Percentiles rank a stretch among this genome's conserved stretches.
Conservation (phyloP, 148 eudicot species). For the Dysphania ambrosioides region DNA sequence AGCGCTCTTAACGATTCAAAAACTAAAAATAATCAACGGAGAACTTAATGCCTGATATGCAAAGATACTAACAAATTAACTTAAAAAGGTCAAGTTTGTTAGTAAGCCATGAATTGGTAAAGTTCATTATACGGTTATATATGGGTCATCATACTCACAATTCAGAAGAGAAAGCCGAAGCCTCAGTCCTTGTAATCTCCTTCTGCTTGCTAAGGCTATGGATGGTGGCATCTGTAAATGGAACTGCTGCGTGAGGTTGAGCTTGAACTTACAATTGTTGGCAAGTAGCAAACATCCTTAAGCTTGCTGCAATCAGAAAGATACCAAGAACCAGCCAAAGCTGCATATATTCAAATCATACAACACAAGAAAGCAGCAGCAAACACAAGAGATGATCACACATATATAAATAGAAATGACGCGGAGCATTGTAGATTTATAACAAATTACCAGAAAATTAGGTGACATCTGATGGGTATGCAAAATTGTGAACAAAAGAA, state of each 20-base stretch:
- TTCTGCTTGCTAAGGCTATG: slow-evolving; percentile 41
- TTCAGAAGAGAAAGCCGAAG: slow-evolving; percentile 50
- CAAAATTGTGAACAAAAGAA: slow-evolving; percentile 43
- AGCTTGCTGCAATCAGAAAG: slow-evolving; percentile 38
- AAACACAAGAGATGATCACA: neutral
- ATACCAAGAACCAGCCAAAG: slow-evolving; percentile 45
- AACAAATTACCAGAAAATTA: slow-evolving; percentile 42
- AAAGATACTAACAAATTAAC: neutral
- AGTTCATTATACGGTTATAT: slow-evolving; percentile 21
- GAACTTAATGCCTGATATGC: neutral
- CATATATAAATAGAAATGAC: neutral
- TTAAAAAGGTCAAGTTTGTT: neutral
- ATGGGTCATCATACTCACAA: slow-evolving; percentile 45
- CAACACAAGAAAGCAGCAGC: neutral
- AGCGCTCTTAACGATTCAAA: slow-evolving; percentile 48
- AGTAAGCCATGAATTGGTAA: neutral
- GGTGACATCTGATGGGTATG: slow-evolving; percentile 47
- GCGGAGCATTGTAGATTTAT: neutral
- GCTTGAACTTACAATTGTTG: slow-evolving; percentile 50
- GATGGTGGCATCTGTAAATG: slow-evolving; percentile 49
- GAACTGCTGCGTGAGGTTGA: slow-evolving; percentile 42
- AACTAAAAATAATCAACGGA: slow-evolving; percentile 32
- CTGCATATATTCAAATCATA: slow-evolving; percentile 26
- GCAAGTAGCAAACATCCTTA: slow-evolving; percentile 46
- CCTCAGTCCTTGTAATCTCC: slow-evolving; percentile 44